These are phyloP conservation scores for Aspergillus pseudoglaucus DNA, from an alignment of 2,329 filamentous ascomycete species.

Conservation along the genomic window DNA sequence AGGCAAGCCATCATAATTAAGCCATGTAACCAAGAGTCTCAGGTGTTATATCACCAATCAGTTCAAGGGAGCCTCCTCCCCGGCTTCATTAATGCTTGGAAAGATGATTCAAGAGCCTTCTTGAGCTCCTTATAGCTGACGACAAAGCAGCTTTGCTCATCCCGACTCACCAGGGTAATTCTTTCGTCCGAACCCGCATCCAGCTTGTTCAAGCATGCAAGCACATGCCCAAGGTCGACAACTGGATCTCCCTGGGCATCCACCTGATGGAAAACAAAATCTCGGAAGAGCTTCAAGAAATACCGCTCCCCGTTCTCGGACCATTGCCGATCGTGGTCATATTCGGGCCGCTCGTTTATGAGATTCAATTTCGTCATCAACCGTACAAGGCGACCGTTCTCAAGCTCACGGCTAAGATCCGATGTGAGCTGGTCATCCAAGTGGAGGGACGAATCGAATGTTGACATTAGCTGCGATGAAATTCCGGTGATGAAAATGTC, in stretches of 20 bases:
- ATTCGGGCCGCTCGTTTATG: constrained; percentile 84
- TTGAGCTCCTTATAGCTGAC: constrained; percentile 87
- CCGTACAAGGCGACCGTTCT: constrained; percentile 80
- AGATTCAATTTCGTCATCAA: constrained; percentile 76
- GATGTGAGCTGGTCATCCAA: constrained; percentile 67
- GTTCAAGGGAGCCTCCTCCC: constrained; percentile 29
- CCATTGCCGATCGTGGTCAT: constrained; percentile 71
- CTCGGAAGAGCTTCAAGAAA: constrained; percentile 87
- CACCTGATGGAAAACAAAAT: constrained; percentile 96
- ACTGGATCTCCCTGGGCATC: constrained; percentile 77
- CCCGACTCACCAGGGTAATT: constrained; percentile 76
- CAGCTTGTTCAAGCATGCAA: constrained; percentile 82
- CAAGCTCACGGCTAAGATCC: constrained; percentile 71
- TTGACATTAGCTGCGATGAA: constrained; percentile 65
- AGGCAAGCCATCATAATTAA: not conserved
- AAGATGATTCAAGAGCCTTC: constrained; percentile 55
- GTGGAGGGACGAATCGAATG: constrained; percentile 74
- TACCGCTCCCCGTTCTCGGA: constrained; percentile 90
- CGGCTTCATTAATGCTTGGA: constrained; percentile 50
- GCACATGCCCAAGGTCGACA: constrained; percentile 78
- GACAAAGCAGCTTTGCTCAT: constrained; percentile 83
- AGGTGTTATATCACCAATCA: not conserved
- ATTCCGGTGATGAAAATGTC: constrained; percentile 75
- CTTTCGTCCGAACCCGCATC: constrained; percentile 85
- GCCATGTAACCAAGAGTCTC: not conserved